Percentiles rank a stretch among this genome's conserved stretches.
phyloP scores from a whole-genome alignment of 371 early-diverging fungal genomes.

The Globomyces sp. region DNA sequence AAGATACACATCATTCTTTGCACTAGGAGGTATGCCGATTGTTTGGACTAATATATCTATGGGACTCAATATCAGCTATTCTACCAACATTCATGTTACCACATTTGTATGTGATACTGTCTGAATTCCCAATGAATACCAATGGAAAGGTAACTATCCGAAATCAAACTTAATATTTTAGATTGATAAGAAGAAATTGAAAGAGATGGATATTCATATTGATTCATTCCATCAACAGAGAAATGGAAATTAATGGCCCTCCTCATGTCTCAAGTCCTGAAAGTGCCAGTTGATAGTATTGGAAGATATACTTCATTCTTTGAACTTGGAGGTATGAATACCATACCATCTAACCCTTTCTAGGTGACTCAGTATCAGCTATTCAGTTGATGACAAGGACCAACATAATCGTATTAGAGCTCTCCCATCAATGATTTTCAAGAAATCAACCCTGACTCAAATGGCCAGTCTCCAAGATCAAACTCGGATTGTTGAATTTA shows the following conservation, averaged over 20 bases:
- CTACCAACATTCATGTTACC: conserved; percentile 37
- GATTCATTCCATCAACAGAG: no score
- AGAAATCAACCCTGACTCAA: no score
- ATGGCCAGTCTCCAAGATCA: no score
- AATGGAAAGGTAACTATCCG: conserved; percentile 28
- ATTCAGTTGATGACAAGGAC: conserved; percentile 8
- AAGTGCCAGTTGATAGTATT: conserved; percentile 13
- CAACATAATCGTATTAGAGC: no score
- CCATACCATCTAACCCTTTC: no score
- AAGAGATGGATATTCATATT: conserved; percentile 11
- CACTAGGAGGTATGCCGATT: conserved; percentile 27
- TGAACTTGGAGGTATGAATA: conserved; percentile 22
- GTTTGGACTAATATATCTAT: neutral
- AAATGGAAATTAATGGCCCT: no score
- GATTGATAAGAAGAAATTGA: conserved; percentile 16
- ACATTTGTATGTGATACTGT: conserved; percentile 9
- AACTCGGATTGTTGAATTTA: no score
- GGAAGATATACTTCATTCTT: conserved; percentile 26
- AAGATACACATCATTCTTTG: conserved; percentile 19
- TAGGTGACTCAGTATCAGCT: conserved; percentile 30
- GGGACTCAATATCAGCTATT: neutral
- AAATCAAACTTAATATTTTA: neutral
- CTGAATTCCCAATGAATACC: conserved; percentile 15
- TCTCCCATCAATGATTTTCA: no score
- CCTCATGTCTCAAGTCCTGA: conserved; percentile 20